Evolutionary conservation across 441 rosid genomes (phyloP), one percentile per base, ranked within the genome.

Genomic region (Biscutella laevigata): DNA sequence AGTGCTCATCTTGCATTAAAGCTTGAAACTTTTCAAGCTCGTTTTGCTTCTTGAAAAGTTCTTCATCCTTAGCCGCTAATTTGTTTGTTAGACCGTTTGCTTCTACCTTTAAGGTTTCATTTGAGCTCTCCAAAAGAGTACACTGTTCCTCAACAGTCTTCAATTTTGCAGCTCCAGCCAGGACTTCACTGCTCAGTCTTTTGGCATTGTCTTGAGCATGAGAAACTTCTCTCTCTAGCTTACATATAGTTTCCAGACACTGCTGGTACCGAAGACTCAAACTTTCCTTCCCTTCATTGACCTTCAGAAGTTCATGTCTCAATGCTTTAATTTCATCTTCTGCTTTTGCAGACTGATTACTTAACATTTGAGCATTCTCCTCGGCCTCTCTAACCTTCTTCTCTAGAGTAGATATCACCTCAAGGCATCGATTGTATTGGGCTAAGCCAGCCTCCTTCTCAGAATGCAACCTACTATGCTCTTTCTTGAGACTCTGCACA

Each of bases 31-130:
- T 87, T 60, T 70, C 79, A 62, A 89, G 65, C 67, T 87, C 85
- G 27, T 64, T 68, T 37, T 77, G 86, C 77, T 80, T 87, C 71
- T 71, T 71, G 7, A 57, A 68, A 48, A 89, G 83, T 65, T 89
- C 75, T 62, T 69, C 72, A 73, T 94, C 96, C 72, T 83, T 89
- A 34, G 58, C 58, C 52, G 82, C 78, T 66, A 89, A 75, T 73
- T 70, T 79, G 55, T 74, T 73, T 1, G 77, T 71, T 65, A 89
- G 75, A 77, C 66, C 67, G 32, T 82, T 84, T 15, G 95, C 91
- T 71, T 85, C 86, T 26, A 63, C 35, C 69, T 74, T 82, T 48
- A 94, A 73, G 60, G 78, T 70, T 48, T 76, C 82, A 70, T 89
- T 89, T 26, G 88, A 80, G 55, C 53, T 69, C 71, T 85, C 88